Percentiles rank a stretch among this genome's conserved stretches.
Conservation (phyloP, 192 early-diverging fungal species). For the Paraglomus brasilianum region DNA sequence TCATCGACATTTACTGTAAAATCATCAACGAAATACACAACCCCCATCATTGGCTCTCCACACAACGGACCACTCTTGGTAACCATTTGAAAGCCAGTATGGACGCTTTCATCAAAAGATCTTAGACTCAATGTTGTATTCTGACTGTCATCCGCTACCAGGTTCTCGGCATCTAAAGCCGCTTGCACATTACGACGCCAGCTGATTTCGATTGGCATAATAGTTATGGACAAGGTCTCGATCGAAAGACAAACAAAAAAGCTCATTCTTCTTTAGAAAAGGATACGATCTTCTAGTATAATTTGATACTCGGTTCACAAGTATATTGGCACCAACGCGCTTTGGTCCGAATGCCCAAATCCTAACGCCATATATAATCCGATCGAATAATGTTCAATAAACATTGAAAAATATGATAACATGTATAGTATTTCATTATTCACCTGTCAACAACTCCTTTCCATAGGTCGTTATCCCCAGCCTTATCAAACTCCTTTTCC, state of each 20-base stretch:
- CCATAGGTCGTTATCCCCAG: conserved; percentile 37
- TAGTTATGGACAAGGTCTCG: background rate
- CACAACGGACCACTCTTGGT: conserved; percentile 89
- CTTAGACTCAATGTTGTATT: conserved; percentile 38
- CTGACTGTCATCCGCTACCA: conserved; percentile 28
- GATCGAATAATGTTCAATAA: conserved; percentile 37
- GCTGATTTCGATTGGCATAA: background rate
- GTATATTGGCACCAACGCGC: conserved; percentile 75
- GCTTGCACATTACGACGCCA: conserved; percentile 3
- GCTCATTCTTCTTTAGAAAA: background rate
- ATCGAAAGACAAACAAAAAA: background rate
- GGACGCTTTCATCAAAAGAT: conserved; percentile 78
- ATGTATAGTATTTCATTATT: background rate
- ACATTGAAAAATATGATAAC: no score
- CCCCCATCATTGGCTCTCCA: conserved; percentile 88
- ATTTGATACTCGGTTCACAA: conserved; percentile 64
- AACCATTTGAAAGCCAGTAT: conserved; percentile 92
- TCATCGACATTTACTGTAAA: conserved; percentile 42
- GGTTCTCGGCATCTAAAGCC: conserved; percentile 21
- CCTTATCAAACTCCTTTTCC: conserved; percentile 28
- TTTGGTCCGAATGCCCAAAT: conserved; percentile 85
- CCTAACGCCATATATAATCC: conserved; percentile 43
- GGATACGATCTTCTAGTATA: conserved; percentile 47
- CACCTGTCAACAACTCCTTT: conserved; percentile 55
- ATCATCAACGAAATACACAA: conserved; percentile 73